Base-by-base conservation (phyloP, 1,139 yeast species). In the Komagataea norvegica region DNA sequence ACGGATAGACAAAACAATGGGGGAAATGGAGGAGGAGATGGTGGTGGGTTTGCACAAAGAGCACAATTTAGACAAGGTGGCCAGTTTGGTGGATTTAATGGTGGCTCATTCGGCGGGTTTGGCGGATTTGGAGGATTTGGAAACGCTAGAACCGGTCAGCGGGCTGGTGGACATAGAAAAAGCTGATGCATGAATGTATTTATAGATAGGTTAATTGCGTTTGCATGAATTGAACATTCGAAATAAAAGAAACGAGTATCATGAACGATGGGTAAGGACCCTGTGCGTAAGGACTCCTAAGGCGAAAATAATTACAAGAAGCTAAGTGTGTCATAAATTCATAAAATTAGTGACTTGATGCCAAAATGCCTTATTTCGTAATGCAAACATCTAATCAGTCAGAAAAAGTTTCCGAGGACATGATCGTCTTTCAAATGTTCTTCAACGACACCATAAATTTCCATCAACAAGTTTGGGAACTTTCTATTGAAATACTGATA, bases 401-500 rank as follows among this genome's bases (percentile, higher is more conserved):
- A 49, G 33, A 72, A 77, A 56, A 70, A 81, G 25, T 72, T 73
- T 41, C 61, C 61, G 52, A 86, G 73, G 24, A 73, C 68, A 46
- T 75, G 81, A 51, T 86, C 95, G 20, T 74, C 68, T 20, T 63
- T 63, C 45, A 87, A 61, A 47, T 77, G 68, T 34, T 68, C 67
- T 43, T 68, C 68, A 16, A 85, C 81, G 46, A 86, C 71, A 45
- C 68, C 68, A 61, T 87, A 89, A 16, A 83, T 74, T 52, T 77
- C 80, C 79, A 89, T 77, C 50, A 91, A 63, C 52, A 91, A 61
- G 39, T 72, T 69, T 1, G 99, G 98, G 56, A 89, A 91, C 54
- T 77, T 73, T 24, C 61, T 57, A 34, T 77, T 76, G 61, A 87
- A 91, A 57, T 84, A 91, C 34, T 65, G 61, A 60, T 87, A 82